Percentiles rank a stretch among this genome's conserved stretches.
These are phyloP conservation scores for Solanum chmielewskii DNA, from an alignment of 257 asterid genomes.

Conservation along the genomic window DNA sequence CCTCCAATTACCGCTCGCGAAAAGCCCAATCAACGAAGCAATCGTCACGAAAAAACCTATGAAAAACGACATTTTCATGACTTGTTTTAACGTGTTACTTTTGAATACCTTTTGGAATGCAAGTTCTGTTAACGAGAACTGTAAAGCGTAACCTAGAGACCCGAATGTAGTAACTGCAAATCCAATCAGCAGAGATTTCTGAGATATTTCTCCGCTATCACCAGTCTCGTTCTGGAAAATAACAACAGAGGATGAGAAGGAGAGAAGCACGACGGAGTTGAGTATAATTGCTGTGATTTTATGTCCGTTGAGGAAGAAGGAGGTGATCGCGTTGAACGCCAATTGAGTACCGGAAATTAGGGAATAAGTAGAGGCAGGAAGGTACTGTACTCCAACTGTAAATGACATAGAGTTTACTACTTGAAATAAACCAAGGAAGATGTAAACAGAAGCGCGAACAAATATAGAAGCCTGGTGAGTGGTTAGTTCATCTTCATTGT, in stretches of 20 bases:
- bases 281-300: conserved; percentile 19
- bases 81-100: conserved; percentile 5
- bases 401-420: conserved; percentile 7
- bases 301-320: conserved; percentile 27
- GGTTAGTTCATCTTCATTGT: no score
- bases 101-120: conserved; percentile 11
- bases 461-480: not conserved
- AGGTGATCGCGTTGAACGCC: conserved; percentile 36
- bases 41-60: conserved; percentile 14
- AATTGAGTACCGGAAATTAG: conserved; percentile 27
- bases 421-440: conserved; percentile 3
- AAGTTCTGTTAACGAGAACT: conserved; percentile 23
- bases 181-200: conserved; percentile 8
- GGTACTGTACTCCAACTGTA: conserved; percentile 21
- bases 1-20: conserved; percentile 14
- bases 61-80: conserved; percentile 18
- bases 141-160: not conserved
- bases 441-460: not conserved
- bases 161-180: not conserved
- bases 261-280: conserved; percentile 30
- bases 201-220: not conserved
- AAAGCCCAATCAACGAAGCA: conserved; percentile 1
- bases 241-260: conserved; percentile 22
- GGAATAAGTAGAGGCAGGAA: conserved; percentile 28
- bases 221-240: conserved; percentile 1